Evolutionary conservation across 108 stramenopile genomes (phyloP), one percentile per base, ranked within the genome.

Genomic region (Nitzschia sp.): DNA sequence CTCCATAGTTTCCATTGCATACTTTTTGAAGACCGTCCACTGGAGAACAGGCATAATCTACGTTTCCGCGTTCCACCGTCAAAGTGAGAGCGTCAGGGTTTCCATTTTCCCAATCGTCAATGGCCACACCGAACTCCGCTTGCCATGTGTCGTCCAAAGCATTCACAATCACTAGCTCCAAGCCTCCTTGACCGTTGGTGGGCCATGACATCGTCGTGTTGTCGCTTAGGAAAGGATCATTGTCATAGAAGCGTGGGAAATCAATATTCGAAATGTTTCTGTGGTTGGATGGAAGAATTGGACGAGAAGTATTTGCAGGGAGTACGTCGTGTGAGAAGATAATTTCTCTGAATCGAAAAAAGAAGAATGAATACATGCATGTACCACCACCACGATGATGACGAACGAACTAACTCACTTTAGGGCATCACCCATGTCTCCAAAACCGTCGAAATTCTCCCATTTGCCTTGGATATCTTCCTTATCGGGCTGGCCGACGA

Each of bases 1-100:
- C 81, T 13, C 87, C 90, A 53, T 76, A 84, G 47, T 88, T 85
- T 25, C 41, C 84, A 66, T 86, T 85, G 66, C 90, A 91, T 0
- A 91, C 87, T 54, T 79, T 83, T 83, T 85, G 80, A 13, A 85
- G 68, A 16, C 90, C 90, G 19, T 64, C 62, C 8, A 60, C 71
- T 26, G 63, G 47, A 13, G 72, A 65, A 30, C 81, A 82, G 4
- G 19, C 63, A 26, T 69, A 34, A 50, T 91, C 81, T 0, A 76
- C 72, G 0, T 48, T 71, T 0, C 78, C 79, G 21, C 35, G 46
- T 30, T 62, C 30, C 0, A 73, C 60, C 0, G 75, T 63, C 50
- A 91, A 59, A 1, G 64, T 61, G 52, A 91, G 64, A 0, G 82
- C 86, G 27, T 82, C 82, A 2, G 72, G 72, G 15, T 64, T 30